Base-by-base conservation (phyloP, 2,329 filamentous ascomycete genomes). In the Beauveria scarabaeidicola region DNA sequence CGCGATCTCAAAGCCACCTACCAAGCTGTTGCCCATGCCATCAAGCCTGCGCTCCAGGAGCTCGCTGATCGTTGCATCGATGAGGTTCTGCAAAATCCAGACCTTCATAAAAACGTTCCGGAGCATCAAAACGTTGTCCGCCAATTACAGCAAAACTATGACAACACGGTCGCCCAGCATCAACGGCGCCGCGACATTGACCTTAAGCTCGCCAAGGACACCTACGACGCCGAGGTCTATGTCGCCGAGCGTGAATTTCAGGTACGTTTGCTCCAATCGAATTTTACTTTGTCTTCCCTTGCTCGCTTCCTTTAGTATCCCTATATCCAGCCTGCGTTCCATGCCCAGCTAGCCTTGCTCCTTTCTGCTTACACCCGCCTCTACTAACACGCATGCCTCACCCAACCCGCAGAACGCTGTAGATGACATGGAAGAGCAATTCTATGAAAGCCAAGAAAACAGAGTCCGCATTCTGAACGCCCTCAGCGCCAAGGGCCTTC, bases 1-100 rank as follows among this genome's bases (percentile, higher is more conserved):
- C 79, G 86, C 64, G 81, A 87, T 65, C 76, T 90, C 66, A 87
- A 87, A 70, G 82, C 83, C 59, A 78, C 78, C 25, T 90, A 83
- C 70, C 79, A 83, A n/a, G 75, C 80, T 61, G 80, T 90, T 55
- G 79, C 83, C 61, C 80, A 82, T 65, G 77, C 81, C 32, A 72
- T 88, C 65, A 89, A 87, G 70, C 81, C 82, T 17, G 79, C 84
- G 10, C 75, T 89, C 15, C 83, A 85, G 61, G 85, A 89, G 67
- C 76, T 90, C 21, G 84, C 85, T 19, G 81, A 83, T 57, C 78
- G 83, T 38, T 80, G 76, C 55, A 72, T 87, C 61, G 81, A 84
- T 52, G 77, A 80, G 61, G 72, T 89, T 61, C 75, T 83, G 62
- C 74, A 79, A 52, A 77, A 84, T 55, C 76, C 80, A 8, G 72